Evolutionary conservation across 768 basidiomycete genomes (phyloP), one percentile per base, ranked within the genome.

Genomic region (Lactarius psammicola): DNA sequence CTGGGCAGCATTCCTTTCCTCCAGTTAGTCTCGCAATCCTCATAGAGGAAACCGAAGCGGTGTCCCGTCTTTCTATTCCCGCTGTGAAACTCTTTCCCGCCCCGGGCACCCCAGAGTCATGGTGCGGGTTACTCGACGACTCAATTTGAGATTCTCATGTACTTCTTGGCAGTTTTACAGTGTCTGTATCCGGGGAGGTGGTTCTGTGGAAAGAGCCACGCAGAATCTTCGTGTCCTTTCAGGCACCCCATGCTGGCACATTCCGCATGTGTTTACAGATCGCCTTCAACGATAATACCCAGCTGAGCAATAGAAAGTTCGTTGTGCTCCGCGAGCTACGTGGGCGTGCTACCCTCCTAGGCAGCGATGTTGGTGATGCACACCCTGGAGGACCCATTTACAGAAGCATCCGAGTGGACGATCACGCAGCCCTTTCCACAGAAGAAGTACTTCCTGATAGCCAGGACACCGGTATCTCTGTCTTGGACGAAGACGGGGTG

Each of bases 381-480:
- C 23, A 49, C 11, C 23, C 46, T 49, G 0, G 4, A 11, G 23
- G 13, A 11, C 0, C 23, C 54, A 20, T 18, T 8, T 49, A 30
- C 18, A 26, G 8, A 26, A 30, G 31, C 26, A 17, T 26, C 13
- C 13, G 0, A 17, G 54, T 26, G 11, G 34, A 2, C 13, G 46
- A 44, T 26, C 15, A 58, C 5, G 40, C 30, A 10, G 56, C n/a
- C 11, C 30, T 18, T 15, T 59, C 56, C n/a, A 6, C 38, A 2
- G 65, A 59, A 8, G 65, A 59, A 31, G 40, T 46, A 4, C 6
- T 54, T 17, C 53, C 4, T 53, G 84, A 87, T 67, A 85, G 85
- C 59, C 76, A 85, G 55, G 84, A 82, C 0, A 73, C 87, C 15
- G 69, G 71, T 0, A 73, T 88, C 3, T 73, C 76, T 3, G 68